These are phyloP conservation scores for Eragrostis curvula DNA, from an alignment of 176 grass and related monocot species.

Conservation along the genomic window DNA sequence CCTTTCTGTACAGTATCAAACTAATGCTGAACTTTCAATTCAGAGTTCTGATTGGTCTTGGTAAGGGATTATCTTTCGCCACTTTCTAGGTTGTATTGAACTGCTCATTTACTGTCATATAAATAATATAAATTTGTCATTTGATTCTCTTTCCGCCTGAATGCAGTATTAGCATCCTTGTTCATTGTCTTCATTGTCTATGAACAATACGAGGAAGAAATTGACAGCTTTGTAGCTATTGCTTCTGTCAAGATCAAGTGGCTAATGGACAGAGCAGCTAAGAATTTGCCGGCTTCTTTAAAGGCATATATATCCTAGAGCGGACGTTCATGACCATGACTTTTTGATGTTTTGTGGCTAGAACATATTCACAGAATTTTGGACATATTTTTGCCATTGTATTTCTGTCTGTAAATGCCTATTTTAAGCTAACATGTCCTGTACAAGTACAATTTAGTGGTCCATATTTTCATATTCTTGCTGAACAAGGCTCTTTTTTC, in stretches of 20 bases:
- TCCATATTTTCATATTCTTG: background rate
- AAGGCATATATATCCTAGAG: constrained; percentile 42
- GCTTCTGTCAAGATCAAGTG: constrained; percentile 53
- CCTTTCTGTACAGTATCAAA: constrained; percentile 68
- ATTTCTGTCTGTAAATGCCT: background rate
- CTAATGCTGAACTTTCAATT: constrained; percentile 69
- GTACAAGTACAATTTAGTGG: background rate
- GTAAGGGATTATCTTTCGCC: constrained; percentile 55
- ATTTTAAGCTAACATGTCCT: constrained; percentile 19
- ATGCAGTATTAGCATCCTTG: constrained; percentile 70
- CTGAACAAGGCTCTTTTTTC: background rate
- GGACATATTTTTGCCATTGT: constrained; percentile 15
- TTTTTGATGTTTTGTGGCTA: constrained; percentile 17
- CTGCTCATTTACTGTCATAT: constrained; percentile 1
- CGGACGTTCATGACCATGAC: constrained; percentile 28
- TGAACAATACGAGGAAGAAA: constrained; percentile 89
- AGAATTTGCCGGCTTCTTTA: constrained; percentile 49
- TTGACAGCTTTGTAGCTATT: constrained; percentile 54
- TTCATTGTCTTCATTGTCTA: constrained; percentile 95
- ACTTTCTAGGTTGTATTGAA: constrained; percentile 12
- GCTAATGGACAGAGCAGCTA: constrained; percentile 36
- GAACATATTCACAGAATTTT: constrained; percentile 11
- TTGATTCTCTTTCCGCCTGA: background rate
- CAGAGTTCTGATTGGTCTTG: constrained; percentile 59
- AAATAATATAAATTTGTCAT: constrained; percentile 11